Base-by-base conservation (phyloP, 2,329 filamentous ascomycete genomes). In the Sporothrix schenckii region DNA sequence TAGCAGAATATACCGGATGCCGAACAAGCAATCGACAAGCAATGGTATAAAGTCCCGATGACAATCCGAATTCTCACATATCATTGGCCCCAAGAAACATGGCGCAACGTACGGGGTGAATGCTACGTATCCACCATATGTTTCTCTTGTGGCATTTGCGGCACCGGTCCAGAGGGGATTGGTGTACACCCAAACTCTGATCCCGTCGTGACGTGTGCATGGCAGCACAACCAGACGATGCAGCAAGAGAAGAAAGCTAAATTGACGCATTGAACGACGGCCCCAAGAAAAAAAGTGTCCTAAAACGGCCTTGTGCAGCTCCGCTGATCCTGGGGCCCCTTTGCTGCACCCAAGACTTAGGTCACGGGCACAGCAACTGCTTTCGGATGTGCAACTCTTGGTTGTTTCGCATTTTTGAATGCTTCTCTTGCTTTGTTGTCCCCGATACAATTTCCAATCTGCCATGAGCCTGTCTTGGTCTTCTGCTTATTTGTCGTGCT, bases 231-330 rank as follows among this genome's bases (percentile, higher is more conserved):
- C 24, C 44, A 34, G 24, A 65, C 44, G 44, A n/a, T 16, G 24
- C 44, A 65, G 24, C 63, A 66, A 3, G 30, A 66, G 63, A 66
- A 14, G 41, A 13, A 44, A 16, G 10, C 41, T 10, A 44, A 13
- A 16, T 13, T 34, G 44, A 34, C 30, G 44, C 61, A 49, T 44
- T 21, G 44, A 50, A 34, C 27, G 7, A 50, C 44, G 19, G 44
- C 19, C 13, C 13, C 49, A 19, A 41, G 13, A 7, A 53, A 30
- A 66, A 1, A 16, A 5, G 52, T n/a, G 49, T 69, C 70, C 72
- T 61, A 53, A 72, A 68, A 30, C n/a, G 70, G 65, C 69, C 68
- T 66, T 54, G 60, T 74, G 72, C 74, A 75, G 72, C 72, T 73
- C 67, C 68, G 44, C 58, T 58, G 70, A 71, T 71, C 72, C 71